Evolutionary conservation across 2,329 filamentous ascomycete species (phyloP).

Genomic region (Calonectria multiphialidica): DNA sequence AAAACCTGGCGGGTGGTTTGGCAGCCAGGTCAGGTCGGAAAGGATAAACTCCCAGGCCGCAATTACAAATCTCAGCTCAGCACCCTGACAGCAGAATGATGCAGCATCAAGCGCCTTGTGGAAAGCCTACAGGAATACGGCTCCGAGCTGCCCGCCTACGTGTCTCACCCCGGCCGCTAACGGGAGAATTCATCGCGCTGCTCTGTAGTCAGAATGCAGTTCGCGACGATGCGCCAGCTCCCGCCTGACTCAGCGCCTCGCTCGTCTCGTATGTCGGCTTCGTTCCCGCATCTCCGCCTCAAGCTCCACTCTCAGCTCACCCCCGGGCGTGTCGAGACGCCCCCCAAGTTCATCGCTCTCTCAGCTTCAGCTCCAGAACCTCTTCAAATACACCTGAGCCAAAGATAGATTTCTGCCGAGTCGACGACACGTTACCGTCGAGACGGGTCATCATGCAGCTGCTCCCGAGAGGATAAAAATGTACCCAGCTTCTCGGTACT

Average conservation of each 20-base stretch:
- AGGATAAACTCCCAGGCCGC: neutral
- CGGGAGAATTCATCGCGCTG: neutral
- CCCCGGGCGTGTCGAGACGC: neutral
- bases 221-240: neutral
- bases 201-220: neutral
- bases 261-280: constrained; percentile 27
- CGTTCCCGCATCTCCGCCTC: constrained; percentile 37
- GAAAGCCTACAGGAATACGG: neutral
- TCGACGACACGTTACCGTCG: neutral
- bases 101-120: neutral
- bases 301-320: constrained; percentile 4
- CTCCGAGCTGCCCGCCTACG: neutral
- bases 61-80: neutral
- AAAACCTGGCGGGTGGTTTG: neutral
- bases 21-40: neutral
- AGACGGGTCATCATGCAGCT: neutral
- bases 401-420: neutral
- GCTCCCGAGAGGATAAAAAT: neutral
- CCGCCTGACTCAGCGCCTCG: neutral
- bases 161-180: neutral
- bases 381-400: neutral
- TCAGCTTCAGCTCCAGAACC: neutral
- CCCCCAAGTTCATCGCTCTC: neutral
- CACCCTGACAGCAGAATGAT: neutral
- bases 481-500: constrained; percentile 11